Base-by-base conservation (phyloP, 1,284 basidiomycete genomes). In the Acaromyces ingoldii region DNA sequence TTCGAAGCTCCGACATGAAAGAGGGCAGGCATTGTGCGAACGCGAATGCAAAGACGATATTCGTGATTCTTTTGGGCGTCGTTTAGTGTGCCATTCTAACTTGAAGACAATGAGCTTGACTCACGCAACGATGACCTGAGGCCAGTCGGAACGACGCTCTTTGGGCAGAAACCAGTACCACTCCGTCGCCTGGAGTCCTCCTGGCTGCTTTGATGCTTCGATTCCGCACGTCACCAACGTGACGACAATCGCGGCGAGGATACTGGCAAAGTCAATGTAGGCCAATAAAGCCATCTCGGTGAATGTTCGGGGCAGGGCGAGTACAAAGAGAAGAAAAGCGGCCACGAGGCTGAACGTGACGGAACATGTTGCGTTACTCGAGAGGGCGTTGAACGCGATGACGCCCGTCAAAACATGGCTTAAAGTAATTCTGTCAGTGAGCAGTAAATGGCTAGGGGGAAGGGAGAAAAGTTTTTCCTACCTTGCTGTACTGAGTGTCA, bases 1-100 rank as follows among this genome's bases (percentile, higher is more conserved):
- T n/a, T n/a, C 61, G 57, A 57, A 70, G 58, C 56, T 70, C 65
- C 43, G 60, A 57, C 61, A 62, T 62, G 49, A 70, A 65, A n/a
- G 52, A 56, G 52, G 60, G 62, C 43, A 65, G 67, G 55, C 60
- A 63, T n/a, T 65, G 54, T 19, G 65, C 67, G 37, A 70, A 70
- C 9, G 65, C 62, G 53, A 65, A 70, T 45, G 67, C 67, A 37
- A 70, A 70, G 39, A 59, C 56, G 13, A 70, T 66, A 44, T 70
- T 65, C 46, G 63, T 34, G n/a, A n/a, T n/a, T n/a, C n/a, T n/a
- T n/a, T n/a, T n/a, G n/a, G n/a, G n/a, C n/a, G n/a, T n/a, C n/a
- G n/a, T n/a, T n/a, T n/a, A n/a, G n/a, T n/a, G n/a, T n/a, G n/a
- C n/a, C n/a, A n/a, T n/a, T n/a, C n/a, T n/a, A n/a, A n/a, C n/a